Percentiles rank a stretch among this genome's conserved stretches.
Conservation (phyloP, 805 yeast genomes). For the Pichia manshurica region DNA sequence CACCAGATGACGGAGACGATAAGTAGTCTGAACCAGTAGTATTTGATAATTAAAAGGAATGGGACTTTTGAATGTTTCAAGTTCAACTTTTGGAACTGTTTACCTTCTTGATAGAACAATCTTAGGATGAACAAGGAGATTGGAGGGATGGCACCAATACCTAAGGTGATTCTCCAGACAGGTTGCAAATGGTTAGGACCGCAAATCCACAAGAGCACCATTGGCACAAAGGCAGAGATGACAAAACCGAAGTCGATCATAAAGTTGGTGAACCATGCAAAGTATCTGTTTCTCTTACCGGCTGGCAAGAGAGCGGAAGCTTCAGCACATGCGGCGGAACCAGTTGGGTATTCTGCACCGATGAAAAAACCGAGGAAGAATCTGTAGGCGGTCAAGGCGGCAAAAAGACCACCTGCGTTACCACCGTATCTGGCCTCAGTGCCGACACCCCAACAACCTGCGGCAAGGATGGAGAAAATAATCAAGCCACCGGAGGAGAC, state of each 20-base stretch:
- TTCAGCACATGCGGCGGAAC: slow-evolving; percentile 91
- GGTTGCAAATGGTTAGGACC: slow-evolving; percentile 62
- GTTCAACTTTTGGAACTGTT: slow-evolving; percentile 61
- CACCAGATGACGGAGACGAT: slow-evolving; percentile 82
- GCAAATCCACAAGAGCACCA: slow-evolving; percentile 82
- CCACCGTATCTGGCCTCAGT: slow-evolving; percentile 34
- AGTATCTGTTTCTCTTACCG: slow-evolving; percentile 86
- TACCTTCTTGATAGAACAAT: slow-evolving; percentile 67
- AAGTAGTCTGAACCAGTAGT: slow-evolving; percentile 74
- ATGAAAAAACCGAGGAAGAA: slow-evolving; percentile 86
- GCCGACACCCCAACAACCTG: slow-evolving; percentile 84
- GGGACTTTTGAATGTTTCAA: slow-evolving; percentile 65
- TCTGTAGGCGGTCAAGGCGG: slow-evolving; percentile 77
- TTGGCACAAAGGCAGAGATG: slow-evolving; percentile 74
- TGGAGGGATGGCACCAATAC: slow-evolving; percentile 88
- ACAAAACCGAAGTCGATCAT: slow-evolving; percentile 90
- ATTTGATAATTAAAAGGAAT: slow-evolving; percentile 61
- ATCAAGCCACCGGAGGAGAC: slow-evolving; percentile 70
- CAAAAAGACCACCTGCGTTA: slow-evolving; percentile 68
- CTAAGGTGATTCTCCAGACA: slow-evolving; percentile 89
- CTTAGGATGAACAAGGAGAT: slow-evolving; percentile 71
- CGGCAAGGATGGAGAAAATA: slow-evolving; percentile 67
- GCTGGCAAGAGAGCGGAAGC: slow-evolving; percentile 71
- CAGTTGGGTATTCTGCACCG: slow-evolving; percentile 94
- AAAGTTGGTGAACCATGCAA: slow-evolving; percentile 80